Evolutionary conservation across 495 filamentous ascomycete species (phyloP).

Genomic region (Aspergillus homomorphus): DNA sequence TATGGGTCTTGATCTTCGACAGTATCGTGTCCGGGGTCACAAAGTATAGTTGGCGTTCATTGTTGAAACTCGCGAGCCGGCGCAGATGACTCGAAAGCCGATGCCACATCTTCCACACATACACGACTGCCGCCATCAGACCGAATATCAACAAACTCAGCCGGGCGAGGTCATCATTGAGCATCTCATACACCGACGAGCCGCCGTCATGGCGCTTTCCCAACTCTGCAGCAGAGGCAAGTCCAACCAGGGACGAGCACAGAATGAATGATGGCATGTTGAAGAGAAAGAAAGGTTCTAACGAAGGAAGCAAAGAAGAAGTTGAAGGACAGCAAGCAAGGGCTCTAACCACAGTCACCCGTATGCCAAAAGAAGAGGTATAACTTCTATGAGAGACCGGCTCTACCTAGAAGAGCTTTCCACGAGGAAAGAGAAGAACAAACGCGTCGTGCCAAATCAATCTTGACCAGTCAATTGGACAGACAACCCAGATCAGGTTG

Average conservation of each 20-base stretch:
- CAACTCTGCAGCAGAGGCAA: constrained; percentile 27
- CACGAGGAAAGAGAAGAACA: constrained; percentile 5
- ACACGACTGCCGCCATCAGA: constrained; percentile 46
- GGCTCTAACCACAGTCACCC: not conserved
- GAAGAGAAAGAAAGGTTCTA: not conserved
- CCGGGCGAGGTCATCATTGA: constrained; percentile 40
- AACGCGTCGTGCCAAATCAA: not conserved
- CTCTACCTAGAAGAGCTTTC: constrained; percentile 16
- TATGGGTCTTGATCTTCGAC: constrained; percentile 70
- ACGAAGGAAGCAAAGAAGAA: not conserved
- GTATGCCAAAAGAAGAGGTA: not conserved
- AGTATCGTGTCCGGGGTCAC: constrained; percentile 41
- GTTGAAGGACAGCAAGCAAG: not conserved
- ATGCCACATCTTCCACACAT: constrained; percentile 51
- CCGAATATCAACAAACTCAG: constrained; percentile 48
- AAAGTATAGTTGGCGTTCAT: constrained; percentile 67
- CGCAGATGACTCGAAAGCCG: constrained; percentile 62
- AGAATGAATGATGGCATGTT: constrained; percentile 18
- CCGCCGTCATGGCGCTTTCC: constrained; percentile 27
- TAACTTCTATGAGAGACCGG: constrained; percentile 24
- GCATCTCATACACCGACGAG: constrained; percentile 28
- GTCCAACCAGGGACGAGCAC: constrained; percentile 29
- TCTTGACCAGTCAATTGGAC: constrained; percentile 1
- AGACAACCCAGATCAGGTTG: not conserved
- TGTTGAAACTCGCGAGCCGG: constrained; percentile 68